Percentiles rank a stretch among this genome's conserved stretches.
These are phyloP conservation scores for Nakazawaea wickerhamii DNA, from an alignment of 805 yeast species.

Conservation along the genomic window DNA sequence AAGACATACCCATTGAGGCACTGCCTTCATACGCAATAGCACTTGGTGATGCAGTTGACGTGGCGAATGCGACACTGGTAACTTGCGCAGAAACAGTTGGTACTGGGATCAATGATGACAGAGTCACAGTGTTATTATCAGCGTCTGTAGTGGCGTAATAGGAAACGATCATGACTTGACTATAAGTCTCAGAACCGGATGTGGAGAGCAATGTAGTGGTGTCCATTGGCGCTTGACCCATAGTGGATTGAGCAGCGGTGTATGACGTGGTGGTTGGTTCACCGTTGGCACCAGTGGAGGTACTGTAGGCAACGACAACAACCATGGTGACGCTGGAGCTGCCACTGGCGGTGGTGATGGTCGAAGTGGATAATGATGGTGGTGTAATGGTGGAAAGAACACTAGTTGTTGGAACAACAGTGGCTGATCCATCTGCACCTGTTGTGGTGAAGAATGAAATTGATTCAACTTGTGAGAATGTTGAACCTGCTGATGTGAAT, in stretches of 20 bases:
- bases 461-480: neutral
- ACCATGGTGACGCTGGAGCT: neutral
- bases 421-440: slow-evolving; percentile 2
- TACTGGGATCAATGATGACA: neutral
- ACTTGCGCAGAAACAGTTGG: neutral
- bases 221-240: neutral
- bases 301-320: neutral
- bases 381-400: slow-evolving; percentile 1
- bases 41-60: neutral
- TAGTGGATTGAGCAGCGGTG: neutral
- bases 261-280: neutral
- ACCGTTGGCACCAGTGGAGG: neutral
- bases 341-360: neutral
- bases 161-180: neutral
- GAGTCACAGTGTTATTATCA: neutral
- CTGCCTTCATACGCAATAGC: neutral
- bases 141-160: neutral
- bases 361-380: neutral
- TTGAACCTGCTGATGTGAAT: slow-evolving; percentile 2
- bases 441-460: slow-evolving; percentile 3
- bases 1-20: neutral
- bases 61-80: neutral
- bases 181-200: neutral
- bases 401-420: slow-evolving; percentile 1
- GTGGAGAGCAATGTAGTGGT: neutral